Evolutionary conservation across 2,329 filamentous ascomycete genomes (phyloP), one percentile per base, ranked within the genome.

Genomic region (Ascochyta pisi): DNA sequence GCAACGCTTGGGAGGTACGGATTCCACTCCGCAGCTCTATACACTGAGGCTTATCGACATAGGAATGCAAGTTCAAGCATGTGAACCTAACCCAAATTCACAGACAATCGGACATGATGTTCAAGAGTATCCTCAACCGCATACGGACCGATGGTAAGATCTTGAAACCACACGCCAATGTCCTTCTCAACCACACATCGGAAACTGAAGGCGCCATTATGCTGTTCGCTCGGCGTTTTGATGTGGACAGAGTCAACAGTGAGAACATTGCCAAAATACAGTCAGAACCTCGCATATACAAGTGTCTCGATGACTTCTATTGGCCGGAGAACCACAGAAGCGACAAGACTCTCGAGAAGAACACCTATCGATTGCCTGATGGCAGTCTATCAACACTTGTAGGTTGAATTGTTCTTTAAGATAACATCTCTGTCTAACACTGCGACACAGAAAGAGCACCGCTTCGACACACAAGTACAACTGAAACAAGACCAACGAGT

Each of bases 41-140:
- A 6, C 13, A 12, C n/a, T 31, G n/a, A 26, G 3, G 26, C 56
- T 65, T 41, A 66, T 15, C 26, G 6, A 5, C 10, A 19, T 15
- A 71, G 66, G 67, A 82, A 40, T 84, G 83, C 58, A 62, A 81
- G 1, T 87, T 89, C 62, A 68, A 67, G 2, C 77, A 84, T 53
- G 73, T 86, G 1, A 77, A 84, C 8, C 75, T 89, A 0, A 80
- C 73, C 1, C 75, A 80, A 4, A 83, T 88, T 4, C 83, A 86
- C 63, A 80, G 86, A 4, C 86, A 89, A 56, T 79, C 65, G 6
- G 85, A 88, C 57, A 53, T 69, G 34, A 63, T 64, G 0, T 88
- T 88, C 63, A 81, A 86, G 54, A 69, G 71, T 3, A 81, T 87
- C 41, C 76, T 89, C 1, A 78, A 86, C 33, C 85, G 82, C 53